Percentiles rank a stretch among this genome's conserved stretches.
phyloP scores from a whole-genome alignment of 805 yeast genomes.

The Ogataea parapolymorpha region DNA sequence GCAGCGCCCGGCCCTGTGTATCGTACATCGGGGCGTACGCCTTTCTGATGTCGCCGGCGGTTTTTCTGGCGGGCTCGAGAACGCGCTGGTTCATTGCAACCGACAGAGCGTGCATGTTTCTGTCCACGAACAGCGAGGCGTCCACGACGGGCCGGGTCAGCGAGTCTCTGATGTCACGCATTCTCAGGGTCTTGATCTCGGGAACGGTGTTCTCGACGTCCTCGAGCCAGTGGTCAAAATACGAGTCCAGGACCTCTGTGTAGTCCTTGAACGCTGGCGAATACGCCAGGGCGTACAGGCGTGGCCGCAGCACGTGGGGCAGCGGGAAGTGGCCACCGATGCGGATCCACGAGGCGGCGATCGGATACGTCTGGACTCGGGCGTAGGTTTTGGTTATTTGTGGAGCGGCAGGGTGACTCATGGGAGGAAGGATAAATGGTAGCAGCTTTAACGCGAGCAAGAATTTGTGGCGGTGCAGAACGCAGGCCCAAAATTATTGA shows the following conservation, averaged over 20 bases:
- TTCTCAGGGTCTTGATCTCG: conserved; percentile 50
- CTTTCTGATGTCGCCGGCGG: conserved; percentile 46
- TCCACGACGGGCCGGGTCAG: conserved; percentile 51
- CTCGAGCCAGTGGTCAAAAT: conserved; percentile 53
- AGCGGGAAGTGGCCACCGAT: conserved; percentile 25
- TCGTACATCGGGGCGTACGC: conserved; percentile 50
- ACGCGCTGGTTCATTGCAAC: conserved; percentile 33
- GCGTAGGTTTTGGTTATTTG: conserved; percentile 33
- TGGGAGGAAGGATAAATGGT: conserved; percentile 5
- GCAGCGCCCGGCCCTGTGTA: conserved; percentile 57
- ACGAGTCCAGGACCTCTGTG: conserved; percentile 40
- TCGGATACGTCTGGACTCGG: conserved; percentile 47
- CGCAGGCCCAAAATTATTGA: neutral
- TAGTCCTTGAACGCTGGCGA: conserved; percentile 21
- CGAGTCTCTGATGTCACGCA: conserved; percentile 45
- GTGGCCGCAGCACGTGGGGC: conserved; percentile 26
- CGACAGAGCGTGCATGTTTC: conserved; percentile 32
- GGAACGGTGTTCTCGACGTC: conserved; percentile 61
- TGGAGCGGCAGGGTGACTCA: conserved; percentile 13
- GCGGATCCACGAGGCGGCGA: conserved; percentile 36
- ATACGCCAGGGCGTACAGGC: conserved; percentile 24
- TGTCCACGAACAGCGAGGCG: conserved; percentile 35
- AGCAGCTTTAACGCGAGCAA: conserved; percentile 6
- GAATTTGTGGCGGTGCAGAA: conserved; percentile 4
- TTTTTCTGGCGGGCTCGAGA: conserved; percentile 47